Conservation (phyloP, 495 filamentous ascomycete genomes). For the Cryomyces minteri region DNA sequence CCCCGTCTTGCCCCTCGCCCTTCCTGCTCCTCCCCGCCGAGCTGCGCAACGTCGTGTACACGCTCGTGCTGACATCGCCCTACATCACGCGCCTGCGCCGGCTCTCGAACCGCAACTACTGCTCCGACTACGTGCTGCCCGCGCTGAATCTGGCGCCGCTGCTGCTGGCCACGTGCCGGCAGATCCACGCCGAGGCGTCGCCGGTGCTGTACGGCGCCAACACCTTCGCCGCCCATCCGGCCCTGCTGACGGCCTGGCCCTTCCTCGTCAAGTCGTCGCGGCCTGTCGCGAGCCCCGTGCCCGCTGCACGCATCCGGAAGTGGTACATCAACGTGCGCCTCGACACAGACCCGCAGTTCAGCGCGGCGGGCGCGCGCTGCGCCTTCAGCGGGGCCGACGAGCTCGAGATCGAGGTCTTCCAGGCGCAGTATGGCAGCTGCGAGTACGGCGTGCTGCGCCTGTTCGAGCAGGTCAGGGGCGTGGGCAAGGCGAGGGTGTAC, state of each 20-base stretch:
- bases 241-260: conserved; percentile 26
- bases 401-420: conserved; percentile 27
- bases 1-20: background rate
- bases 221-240: conserved; percentile 31
- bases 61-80: background rate
- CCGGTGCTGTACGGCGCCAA: conserved; percentile 16
- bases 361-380: conserved; percentile 9
- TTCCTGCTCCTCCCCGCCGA: conserved; percentile 9
- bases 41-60: conserved; percentile 8
- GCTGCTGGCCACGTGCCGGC: conserved; percentile 12
- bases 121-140: conserved; percentile 1
- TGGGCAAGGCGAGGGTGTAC: conserved; percentile 21
- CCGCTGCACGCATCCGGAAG: conserved; percentile 21
- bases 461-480: conserved; percentile 33
- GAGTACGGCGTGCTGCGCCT: conserved; percentile 22
- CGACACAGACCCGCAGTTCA: conserved; percentile 26
- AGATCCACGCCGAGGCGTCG: conserved; percentile 11
- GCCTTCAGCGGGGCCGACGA: conserved; percentile 26
- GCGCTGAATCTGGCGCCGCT: background rate
- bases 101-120: background rate
- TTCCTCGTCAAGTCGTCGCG: conserved; percentile 16
- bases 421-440: conserved; percentile 24
- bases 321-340: conserved; percentile 27
- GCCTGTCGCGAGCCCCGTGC: conserved; percentile 15
- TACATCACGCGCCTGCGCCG: background rate